Evolutionary conservation across 2,329 filamentous ascomycete species (phyloP), one percentile per base, ranked within the genome.

Genomic region (Cytospora mali): DNA sequence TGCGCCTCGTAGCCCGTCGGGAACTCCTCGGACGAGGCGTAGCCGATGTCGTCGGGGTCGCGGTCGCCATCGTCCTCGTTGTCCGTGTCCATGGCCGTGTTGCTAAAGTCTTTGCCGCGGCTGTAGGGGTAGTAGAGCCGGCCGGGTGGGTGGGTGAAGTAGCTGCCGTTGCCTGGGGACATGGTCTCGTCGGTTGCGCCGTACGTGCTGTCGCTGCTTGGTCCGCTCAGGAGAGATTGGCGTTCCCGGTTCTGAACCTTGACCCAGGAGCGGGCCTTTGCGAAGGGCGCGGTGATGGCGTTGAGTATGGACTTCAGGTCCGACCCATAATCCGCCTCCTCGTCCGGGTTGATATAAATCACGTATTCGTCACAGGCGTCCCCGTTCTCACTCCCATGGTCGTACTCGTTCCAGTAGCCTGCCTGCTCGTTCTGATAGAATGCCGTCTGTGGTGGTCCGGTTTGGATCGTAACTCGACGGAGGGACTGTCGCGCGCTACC

Each of bases 331-430:
- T 91, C 77, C 21, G 76, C 71, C 11, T 82, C 79, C 1, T 84
- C 84, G 68, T 91, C 83, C 0, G 91, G 90, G 71, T 93, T 84
- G 64, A 94, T 79, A 69, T 91, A 92, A 68, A 95, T 88, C 51
- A 86, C 82, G 73, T 92, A 95, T 31, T 82, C 83, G 39, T 84
- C 82, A 50, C 86, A 81, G 16, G 81, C 76, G 3, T 82, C 86
- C 55, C 81, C 84, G 2, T 76, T 78, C 60, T 93, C 90, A 72
- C 91, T 92, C 10, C 90, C 90, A 71, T 93, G 78, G 68, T 96
- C 92, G 73, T 94, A 95, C 73, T 96, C 92, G 74, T 91, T 94
- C 91, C 92, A 96, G 72, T 94, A 95, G 52, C 79, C 78, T 56
- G 73, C 72, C 9, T 73, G 39, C 6, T 66, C 65, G 16, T 68